Evolutionary conservation across 1,284 basidiomycete species (phyloP), one percentile per base, ranked within the genome.

Genomic region (Limonomyces culmigenus): DNA sequence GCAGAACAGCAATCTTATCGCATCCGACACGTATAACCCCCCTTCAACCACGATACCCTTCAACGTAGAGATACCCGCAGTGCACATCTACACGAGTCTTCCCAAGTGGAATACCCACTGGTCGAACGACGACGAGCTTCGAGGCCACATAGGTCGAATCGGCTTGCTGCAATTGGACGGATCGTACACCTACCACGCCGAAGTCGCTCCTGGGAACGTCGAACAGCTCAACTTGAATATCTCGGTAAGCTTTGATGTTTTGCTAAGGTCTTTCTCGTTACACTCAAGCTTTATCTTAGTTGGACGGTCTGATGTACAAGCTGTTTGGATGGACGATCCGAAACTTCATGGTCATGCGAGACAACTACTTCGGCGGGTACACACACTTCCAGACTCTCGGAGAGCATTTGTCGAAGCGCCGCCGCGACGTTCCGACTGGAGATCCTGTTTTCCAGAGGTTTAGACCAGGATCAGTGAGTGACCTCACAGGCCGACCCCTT

Each of bases 301-400:
- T 42, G 80, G 74, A 45, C 59, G 4, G 47, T 20, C 54, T 80
- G 16, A 59, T 69, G 3, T 80, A 78, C 56, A 84, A 80, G 48
- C 62, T 66, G 0, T 59, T 88, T 34, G 89, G 88, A 14, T 93
- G 88, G 87, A 75, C 75, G 0, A 68, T 91, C 38, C 74, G 89
- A 21, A 75, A 87, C 47, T 63, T 91, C 45, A 81, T 96, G 73
- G 74, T 80, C 33, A 49, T 93, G 36, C 74, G 80, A 38, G 87
- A 92, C 46, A 93, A 95, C 52, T 95, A 95, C 53, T 75, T 93
- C 39, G 91, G 91, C 14, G 67, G 70, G 3, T 95, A 91, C 53
- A 93, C 88, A 1, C 83, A 91, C 46, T 95, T 89, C 48, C 76
- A 76, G 5, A 92, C 86, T 0, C 63, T 87, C 35, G 68, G 68